Evolutionary conservation across 164 flowering plant species (phyloP), one percentile per base, ranked within the genome.

Genomic region (Tinospora cordifolia): DNA sequence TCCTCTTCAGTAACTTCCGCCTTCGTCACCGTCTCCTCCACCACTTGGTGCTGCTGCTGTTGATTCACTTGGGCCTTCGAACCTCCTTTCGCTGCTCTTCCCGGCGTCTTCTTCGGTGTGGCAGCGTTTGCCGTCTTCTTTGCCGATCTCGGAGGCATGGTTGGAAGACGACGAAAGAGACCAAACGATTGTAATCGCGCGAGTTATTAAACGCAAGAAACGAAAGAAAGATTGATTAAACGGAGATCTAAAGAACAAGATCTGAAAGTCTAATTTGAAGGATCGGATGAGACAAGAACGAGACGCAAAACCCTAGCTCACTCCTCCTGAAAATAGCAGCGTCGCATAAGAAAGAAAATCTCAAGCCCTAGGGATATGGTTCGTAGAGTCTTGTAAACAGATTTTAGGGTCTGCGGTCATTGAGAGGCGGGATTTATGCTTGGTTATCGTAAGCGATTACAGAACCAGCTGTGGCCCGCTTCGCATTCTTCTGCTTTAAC

Each of bases 131-230:
- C 65, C 6, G n/a, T 40, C 30, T 34, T 27, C 65, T 62, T 62
- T 40, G 36, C n/a, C 65, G 65, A 15, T 62, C 65, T 15, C n/a
- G 65, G 65, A 62, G 65, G 65, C 65, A 62, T 62, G 12, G 17
- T 4, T 27, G 14, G 13, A 0, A 44, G 10, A 6, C 47, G 14
- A 6, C 47, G 14, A 9, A 44, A 21, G 38, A 34, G 39, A 24
- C 11, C 30, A 11, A 60, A 8, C 34, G 36, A 60, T 60, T 15
- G 34, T 25, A 60, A 12, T 60, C 63, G 10, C 30, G 15, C 34
- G 36, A 60, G 26, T n/a, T 54, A n/a, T 36, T 34, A 12, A 60
- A 12, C 63, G 3, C 2, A 0, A 60, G 36, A 26, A 30, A 1
- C 36, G 36, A 30, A 30, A 2, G 36, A 30, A 1, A 1, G 36